These are phyloP conservation scores for Fallopia convolvulus DNA, from an alignment of 148 eudicot species.

Conservation along the genomic window DNA sequence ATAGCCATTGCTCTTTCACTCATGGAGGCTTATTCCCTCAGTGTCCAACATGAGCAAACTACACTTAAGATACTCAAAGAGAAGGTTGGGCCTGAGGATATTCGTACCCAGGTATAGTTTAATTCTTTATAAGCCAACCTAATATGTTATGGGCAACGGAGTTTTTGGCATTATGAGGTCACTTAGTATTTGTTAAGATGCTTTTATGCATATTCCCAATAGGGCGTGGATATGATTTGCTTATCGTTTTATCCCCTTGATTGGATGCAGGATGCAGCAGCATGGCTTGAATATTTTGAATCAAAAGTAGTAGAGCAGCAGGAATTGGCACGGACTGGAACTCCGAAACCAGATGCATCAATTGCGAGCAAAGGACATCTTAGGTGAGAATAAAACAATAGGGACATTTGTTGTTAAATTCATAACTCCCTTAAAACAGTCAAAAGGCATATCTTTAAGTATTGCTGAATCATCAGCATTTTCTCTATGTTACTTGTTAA, in stretches of 20 bases:
- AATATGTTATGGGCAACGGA: background rate
- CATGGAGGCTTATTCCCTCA: slow-evolving; percentile 97
- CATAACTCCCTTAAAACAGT: no score
- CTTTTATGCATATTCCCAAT: background rate
- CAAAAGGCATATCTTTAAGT: no score
- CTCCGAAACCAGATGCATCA: slow-evolving; percentile 93
- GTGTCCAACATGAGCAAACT: slow-evolving; percentile 98
- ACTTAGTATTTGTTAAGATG: background rate
- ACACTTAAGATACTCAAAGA: slow-evolving; percentile 91
- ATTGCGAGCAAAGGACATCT: slow-evolving; percentile 99
- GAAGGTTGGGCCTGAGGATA: slow-evolving; percentile 92
- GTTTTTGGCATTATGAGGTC: no score
- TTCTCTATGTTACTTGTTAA: background rate
- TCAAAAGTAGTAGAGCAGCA: slow-evolving; percentile 97
- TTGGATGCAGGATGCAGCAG: slow-evolving; percentile 87
- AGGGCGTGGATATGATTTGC: background rate
- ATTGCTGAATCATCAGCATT: no score
- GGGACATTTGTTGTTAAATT: no score
- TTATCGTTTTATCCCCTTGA: background rate
- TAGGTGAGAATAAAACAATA: slow-evolving; percentile 31
- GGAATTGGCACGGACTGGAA: slow-evolving; percentile 87
- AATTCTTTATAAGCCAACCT: background rate
- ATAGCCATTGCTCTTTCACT: slow-evolving; percentile 97
- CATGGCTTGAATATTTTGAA: slow-evolving; percentile 98
- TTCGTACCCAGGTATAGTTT: slow-evolving; percentile 79